Conservation (phyloP, 768 basidiomycete species). For the Neoboletus brunneissimus region DNA sequence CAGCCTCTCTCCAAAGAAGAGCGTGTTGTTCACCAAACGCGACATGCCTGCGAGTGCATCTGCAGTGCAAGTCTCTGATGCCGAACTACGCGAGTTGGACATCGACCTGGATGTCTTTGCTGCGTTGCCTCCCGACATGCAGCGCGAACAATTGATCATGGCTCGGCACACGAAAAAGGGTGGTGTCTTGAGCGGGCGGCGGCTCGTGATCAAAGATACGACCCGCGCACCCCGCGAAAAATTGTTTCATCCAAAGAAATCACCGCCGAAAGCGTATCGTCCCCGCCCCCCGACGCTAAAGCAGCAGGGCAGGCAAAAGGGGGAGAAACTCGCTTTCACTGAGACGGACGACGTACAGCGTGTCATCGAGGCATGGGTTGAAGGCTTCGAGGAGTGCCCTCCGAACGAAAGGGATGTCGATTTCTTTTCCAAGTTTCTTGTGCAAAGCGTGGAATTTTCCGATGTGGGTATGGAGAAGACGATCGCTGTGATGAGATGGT, state of each 20-base stretch:
- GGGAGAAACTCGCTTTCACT: conserved; percentile 55
- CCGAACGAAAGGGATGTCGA: conserved; percentile 75
- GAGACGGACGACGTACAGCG: conserved; percentile 71
- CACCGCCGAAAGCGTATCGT: conserved; percentile 55
- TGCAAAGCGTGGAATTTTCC: conserved; percentile 62
- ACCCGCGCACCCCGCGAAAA: conserved; percentile 31
- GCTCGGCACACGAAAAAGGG: conserved; percentile 49
- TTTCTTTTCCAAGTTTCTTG: conserved; percentile 69
- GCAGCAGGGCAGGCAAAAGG: conserved; percentile 48
- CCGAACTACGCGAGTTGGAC: conserved; percentile 58
- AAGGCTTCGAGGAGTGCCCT: conserved; percentile 51
- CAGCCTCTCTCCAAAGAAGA: conserved; percentile 37
- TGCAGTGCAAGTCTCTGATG: conserved; percentile 46
- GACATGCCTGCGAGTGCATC: conserved; percentile 26
- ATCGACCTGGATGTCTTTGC: conserved; percentile 75
- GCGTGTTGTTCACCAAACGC: conserved; percentile 37
- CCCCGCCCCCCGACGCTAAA: conserved; percentile 51
- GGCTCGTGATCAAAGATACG: conserved; percentile 47
- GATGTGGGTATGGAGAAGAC: conserved; percentile 72
- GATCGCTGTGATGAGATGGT: conserved; percentile 75
- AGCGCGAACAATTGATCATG: conserved; percentile 70
- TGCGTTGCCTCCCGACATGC: conserved; percentile 59
- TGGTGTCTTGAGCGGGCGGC: conserved; percentile 40
- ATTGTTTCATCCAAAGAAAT: conserved; percentile 40
- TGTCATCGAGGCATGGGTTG: conserved; percentile 76